These are phyloP conservation scores for Typha latifolia DNA, from an alignment of 176 grass and related monocot genomes.

Conservation along the genomic window DNA sequence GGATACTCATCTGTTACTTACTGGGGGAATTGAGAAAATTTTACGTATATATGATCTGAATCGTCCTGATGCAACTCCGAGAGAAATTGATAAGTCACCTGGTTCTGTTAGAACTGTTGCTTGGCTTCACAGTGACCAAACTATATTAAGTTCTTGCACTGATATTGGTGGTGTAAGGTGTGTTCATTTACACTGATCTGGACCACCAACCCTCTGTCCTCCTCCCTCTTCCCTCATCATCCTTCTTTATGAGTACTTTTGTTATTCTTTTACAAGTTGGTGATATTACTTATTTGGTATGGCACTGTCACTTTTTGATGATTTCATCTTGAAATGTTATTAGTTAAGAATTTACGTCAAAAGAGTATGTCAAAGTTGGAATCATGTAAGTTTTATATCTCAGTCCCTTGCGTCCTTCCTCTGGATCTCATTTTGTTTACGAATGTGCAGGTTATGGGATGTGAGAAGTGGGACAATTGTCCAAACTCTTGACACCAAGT, in stretches of 20 bases:
- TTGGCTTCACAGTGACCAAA: slow-evolving; percentile 93
- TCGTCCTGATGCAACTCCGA: slow-evolving; percentile 79
- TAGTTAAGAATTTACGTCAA: too few species aligned
- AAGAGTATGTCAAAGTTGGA: too few species aligned
- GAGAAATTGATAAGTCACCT: slow-evolving; percentile 90
- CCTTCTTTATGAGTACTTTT: too few species aligned
- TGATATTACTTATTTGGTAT: too few species aligned
- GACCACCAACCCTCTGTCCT: too few species aligned
- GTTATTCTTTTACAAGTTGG: too few species aligned
- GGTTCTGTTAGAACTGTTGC: slow-evolving; percentile 74
- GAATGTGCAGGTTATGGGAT: slow-evolving; percentile 67
- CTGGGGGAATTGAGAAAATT: slow-evolving; percentile 90
- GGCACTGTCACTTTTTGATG: too few species aligned
- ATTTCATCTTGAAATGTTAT: too few species aligned
- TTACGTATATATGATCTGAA: slow-evolving; percentile 93
- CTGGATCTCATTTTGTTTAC: not conserved
- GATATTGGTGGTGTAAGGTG: slow-evolving; percentile 96
- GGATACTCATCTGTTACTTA: slow-evolving; percentile 86
- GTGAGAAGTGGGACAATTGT: slow-evolving; percentile 87
- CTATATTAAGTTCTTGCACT: slow-evolving; percentile 90
- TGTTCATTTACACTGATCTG: not conserved
- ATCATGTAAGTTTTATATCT: too few species aligned
- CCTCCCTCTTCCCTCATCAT: too few species aligned
- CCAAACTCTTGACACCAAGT: slow-evolving; percentile 97
- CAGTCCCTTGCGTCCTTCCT: too few species aligned